Base-by-base conservation (phyloP, 306 rosid genomes). In the Pyrus bretschneideri region DNA sequence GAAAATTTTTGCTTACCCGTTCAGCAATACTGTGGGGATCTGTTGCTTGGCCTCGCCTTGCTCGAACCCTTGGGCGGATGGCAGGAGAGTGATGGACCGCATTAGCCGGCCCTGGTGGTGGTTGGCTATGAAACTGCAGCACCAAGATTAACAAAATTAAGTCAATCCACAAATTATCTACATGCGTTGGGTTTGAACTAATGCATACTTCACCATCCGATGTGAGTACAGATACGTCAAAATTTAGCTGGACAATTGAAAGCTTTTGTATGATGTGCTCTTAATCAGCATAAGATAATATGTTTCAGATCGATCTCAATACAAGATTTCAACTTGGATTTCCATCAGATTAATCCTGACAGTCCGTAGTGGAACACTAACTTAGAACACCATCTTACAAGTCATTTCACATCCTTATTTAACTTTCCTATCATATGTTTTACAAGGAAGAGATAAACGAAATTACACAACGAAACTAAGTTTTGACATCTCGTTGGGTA, bases 1-100 rank as follows among this genome's bases (percentile, higher is more conserved):
- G 19, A 58, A 33, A 12, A 23, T 6, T 29, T 22, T 70, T 38
- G 29, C 58, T 77, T 90, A 96, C 99, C 85, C 99, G 52, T 79
- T 96, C 99, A 35, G 99, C 98, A 54, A 96, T 96, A 70, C 99
- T 96, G 74, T 96, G 99, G 63, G 99, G 99, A 73, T 96, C 99
- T 2, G 99, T 96, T 30, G 99, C 99, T 83, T 96, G 98, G 38
- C 99, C 99, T 74, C 99, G 89, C 80, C 99, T 87, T 59, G 99
- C 99, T 83, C 99, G 88, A 49, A 92, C 93, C 79, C 98, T 85
- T 31, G 99, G 99, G 57, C 97, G 97, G 35, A 91, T 78, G 21
- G 83, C 58, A 45, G 96, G 92, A 69, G 97, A 85, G 35, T 88
- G 96, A 18, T 85, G 88, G 58, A 79, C 65, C 27, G 79, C 67